These are phyloP conservation scores for Kuraishia hungarica DNA, from an alignment of 805 yeast species.

Conservation along the genomic window DNA sequence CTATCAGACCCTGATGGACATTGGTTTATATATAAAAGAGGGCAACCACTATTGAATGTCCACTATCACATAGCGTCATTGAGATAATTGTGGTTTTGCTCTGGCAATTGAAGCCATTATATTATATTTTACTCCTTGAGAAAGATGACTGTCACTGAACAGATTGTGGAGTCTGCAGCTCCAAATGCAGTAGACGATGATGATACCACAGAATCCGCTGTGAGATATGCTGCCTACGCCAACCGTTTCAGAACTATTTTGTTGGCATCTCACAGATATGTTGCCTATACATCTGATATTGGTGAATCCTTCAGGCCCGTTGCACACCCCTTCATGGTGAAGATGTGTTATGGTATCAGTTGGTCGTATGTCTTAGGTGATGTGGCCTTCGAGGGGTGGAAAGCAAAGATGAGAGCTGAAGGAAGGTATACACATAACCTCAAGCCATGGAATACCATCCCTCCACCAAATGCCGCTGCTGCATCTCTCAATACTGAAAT, in stretches of 20 bases:
- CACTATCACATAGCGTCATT: background rate
- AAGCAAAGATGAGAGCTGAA: constrained; percentile 53
- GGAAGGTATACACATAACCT: constrained; percentile 54
- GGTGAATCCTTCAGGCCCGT: constrained; percentile 85
- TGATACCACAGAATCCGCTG: constrained; percentile 37
- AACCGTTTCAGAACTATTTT: constrained; percentile 64
- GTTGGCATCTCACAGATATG: constrained; percentile 68
- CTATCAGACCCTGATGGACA: background rate
- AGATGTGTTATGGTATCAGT: constrained; percentile 59
- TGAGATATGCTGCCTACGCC: constrained; percentile 81
- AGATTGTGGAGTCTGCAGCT: constrained; percentile 1
- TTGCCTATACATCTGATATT: constrained; percentile 80
- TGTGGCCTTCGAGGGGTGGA: constrained; percentile 68
- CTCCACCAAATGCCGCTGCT: constrained; percentile 30
- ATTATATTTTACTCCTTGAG: background rate
- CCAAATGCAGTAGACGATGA: background rate
- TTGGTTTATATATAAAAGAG: background rate
- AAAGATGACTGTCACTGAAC: background rate
- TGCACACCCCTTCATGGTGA: constrained; percentile 61
- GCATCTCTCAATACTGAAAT: constrained; percentile 30
- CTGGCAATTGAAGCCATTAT: background rate
- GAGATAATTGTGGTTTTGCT: background rate
- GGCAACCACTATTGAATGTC: background rate
- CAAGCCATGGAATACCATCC: constrained; percentile 57
- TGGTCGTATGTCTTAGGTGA: constrained; percentile 75